These are phyloP conservation scores for Pythium phragmitis DNA, from an alignment of 352 stramenopile species.

Conservation along the genomic window DNA sequence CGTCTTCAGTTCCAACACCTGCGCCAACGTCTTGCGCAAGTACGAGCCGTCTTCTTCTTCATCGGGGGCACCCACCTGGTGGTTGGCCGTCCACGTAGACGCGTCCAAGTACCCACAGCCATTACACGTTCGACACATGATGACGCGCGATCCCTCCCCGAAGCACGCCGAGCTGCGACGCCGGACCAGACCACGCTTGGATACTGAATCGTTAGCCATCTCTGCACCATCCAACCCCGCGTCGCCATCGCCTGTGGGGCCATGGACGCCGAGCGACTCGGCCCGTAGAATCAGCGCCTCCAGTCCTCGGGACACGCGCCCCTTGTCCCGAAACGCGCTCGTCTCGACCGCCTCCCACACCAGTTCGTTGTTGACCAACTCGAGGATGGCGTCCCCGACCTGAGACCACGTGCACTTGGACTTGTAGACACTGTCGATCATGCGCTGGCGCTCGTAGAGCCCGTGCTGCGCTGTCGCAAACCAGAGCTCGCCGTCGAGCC, in stretches of 20 bases:
- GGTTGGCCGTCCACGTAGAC: slow-evolving; percentile 6
- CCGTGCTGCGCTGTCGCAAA: slow-evolving; percentile 43
- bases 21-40: slow-evolving; percentile 55
- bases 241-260: not conserved
- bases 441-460: slow-evolving; percentile 45
- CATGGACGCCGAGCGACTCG: slow-evolving; percentile 21
- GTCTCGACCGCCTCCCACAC: slow-evolving; percentile 56
- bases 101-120: slow-evolving; percentile 51
- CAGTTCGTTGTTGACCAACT: slow-evolving; percentile 66
- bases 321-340: slow-evolving; percentile 41
- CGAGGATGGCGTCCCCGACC: slow-evolving; percentile 48
- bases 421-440: slow-evolving; percentile 55
- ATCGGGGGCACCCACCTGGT: slow-evolving; percentile 7
- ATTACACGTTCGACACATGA: slow-evolving; percentile 52
- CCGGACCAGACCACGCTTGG: slow-evolving; percentile 5
- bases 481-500: slow-evolving; percentile 37
- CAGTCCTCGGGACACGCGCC: slow-evolving; percentile 38
- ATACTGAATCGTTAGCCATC: not conserved
- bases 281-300: slow-evolving; percentile 46
- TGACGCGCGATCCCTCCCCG: slow-evolving; percentile 29
- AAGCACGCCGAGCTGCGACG: slow-evolving; percentile 23
- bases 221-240: not conserved
- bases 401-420: slow-evolving; percentile 55
- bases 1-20: slow-evolving; percentile 57
- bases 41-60: slow-evolving; percentile 49